phyloP scores from a whole-genome alignment of 78 protist species.

The Protostelium mycophagum region DNA sequence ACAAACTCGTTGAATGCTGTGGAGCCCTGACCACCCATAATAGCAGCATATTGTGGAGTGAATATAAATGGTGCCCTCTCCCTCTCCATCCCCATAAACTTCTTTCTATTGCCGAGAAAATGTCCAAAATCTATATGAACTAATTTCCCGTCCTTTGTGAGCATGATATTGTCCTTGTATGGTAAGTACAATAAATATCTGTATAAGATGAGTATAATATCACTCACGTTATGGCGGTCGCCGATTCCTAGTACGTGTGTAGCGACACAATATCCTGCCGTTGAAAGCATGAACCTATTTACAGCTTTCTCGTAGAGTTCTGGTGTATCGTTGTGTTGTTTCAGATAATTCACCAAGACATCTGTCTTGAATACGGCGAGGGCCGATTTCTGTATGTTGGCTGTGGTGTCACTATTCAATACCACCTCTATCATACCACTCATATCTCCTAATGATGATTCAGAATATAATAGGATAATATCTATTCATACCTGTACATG shows the following conservation, averaged over 20 bases:
- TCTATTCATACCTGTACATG: constrained; percentile 73
- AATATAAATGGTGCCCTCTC: constrained; percentile 97
- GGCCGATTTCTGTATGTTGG: constrained; percentile 73
- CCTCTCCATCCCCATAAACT: constrained; percentile 82
- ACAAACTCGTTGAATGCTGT: constrained; percentile 52
- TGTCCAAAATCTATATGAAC: constrained; percentile 84
- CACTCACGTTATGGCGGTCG: constrained; percentile 95
- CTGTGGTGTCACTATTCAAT: constrained; percentile 74
- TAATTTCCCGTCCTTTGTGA: not conserved
- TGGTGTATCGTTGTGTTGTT: constrained; percentile 35
- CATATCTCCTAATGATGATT: no score
- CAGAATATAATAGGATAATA: not conserved
- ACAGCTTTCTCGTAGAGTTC: constrained; percentile 60
- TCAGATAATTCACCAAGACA: constrained; percentile 62
- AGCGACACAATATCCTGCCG: constrained; percentile 95
- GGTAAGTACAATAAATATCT: constrained; percentile 41
- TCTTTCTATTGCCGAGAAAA: constrained; percentile 79
- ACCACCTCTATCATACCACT: constrained; percentile 91
- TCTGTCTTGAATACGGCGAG: constrained; percentile 58
- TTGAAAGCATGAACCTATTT: constrained; percentile 75
- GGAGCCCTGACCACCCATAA: constrained; percentile 67
- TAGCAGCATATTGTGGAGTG: constrained; percentile 77
- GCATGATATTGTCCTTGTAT: not conserved
- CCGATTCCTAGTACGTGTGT: constrained; percentile 95
- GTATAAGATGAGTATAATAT: constrained; percentile 68